A percentile compares a stretch with the other conserved stretches of the same genome.
Evolutionary conservation across 768 basidiomycete species (phyloP).

Genomic region (Trichaptum fuscoviolaceum): DNA sequence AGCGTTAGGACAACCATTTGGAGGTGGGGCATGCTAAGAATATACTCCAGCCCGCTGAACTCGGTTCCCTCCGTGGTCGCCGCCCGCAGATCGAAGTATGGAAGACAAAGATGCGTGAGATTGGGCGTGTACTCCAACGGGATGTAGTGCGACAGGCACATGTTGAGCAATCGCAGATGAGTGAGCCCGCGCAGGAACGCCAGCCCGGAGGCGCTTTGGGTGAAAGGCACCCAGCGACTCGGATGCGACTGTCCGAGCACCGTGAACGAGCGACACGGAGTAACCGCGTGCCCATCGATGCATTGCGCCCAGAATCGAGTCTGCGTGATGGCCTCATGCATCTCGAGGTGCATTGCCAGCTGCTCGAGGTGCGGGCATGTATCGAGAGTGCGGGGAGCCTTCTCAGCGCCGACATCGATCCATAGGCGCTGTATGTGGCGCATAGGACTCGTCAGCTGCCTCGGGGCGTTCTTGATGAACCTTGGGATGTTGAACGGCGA

Average conservation of each 20-base stretch:
- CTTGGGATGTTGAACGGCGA: constrained; percentile 2
- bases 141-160: constrained; percentile 3
- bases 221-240: neutral
- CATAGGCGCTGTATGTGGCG: constrained; percentile 1
- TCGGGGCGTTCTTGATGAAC: neutral
- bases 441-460: constrained; percentile 1
- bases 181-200: constrained; percentile 4
- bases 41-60: constrained; percentile 1
- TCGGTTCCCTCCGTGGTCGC: neutral
- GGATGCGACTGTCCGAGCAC: constrained; percentile 5
- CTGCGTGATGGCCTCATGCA: constrained; percentile 1
- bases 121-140: constrained; percentile 2
- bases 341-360: constrained; percentile 2
- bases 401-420: constrained; percentile 1
- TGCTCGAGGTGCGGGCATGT: neutral
- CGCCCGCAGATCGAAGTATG: constrained; percentile 4
- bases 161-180: constrained; percentile 2
- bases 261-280: constrained; percentile 3
- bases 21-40: neutral
- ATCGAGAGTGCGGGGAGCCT: neutral
- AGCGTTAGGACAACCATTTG: neutral
- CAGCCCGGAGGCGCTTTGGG: neutral
- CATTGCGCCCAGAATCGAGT: neutral
- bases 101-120: constrained; percentile 4
- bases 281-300: neutral